Percentiles rank a stretch among this genome's conserved stretches.
phyloP scores from a whole-genome alignment of 306 rosid species.

The Abrus precatorius region DNA sequence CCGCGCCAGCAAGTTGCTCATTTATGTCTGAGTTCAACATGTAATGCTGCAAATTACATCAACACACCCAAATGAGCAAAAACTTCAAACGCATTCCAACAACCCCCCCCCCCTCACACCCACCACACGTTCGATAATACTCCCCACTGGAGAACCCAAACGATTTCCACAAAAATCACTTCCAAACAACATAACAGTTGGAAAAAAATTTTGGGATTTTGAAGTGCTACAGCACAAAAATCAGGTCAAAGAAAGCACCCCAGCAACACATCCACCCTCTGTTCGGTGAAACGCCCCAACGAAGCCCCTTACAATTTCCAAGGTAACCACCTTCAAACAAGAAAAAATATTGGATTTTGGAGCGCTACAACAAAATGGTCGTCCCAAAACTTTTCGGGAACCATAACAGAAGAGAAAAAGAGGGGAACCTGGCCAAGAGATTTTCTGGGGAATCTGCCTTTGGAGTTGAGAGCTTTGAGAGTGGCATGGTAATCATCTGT shows the following conservation, averaged over 20 bases:
- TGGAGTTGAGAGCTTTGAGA: constrained; percentile 88
- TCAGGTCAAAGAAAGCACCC: constrained; percentile 14
- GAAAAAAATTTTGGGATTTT: background rate
- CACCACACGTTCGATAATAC: constrained; percentile 13
- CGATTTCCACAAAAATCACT: background rate
- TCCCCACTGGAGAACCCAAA: background rate
- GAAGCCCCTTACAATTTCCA: background rate
- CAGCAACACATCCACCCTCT: constrained; percentile 7
- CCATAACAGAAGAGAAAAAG: background rate
- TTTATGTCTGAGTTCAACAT: constrained; percentile 85
- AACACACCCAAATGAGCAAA: constrained; percentile 40
- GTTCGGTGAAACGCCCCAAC: constrained; percentile 50
- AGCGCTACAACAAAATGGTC: background rate
- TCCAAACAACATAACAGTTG: background rate
- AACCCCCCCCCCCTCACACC: background rate
- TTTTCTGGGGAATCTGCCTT: constrained; percentile 84
- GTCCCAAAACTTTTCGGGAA: constrained; percentile 26
- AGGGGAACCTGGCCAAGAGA: constrained; percentile 84
- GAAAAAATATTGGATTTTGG: background rate
- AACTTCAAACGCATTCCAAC: background rate
- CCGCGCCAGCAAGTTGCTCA: constrained; percentile 75
- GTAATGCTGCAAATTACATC: constrained; percentile 72
- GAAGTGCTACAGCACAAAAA: background rate
- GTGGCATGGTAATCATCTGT: constrained; percentile 78
- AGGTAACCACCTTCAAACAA: background rate